Base-by-base conservation (phyloP, 306 rosid genomes). In the Dicorynia guianensis region DNA sequence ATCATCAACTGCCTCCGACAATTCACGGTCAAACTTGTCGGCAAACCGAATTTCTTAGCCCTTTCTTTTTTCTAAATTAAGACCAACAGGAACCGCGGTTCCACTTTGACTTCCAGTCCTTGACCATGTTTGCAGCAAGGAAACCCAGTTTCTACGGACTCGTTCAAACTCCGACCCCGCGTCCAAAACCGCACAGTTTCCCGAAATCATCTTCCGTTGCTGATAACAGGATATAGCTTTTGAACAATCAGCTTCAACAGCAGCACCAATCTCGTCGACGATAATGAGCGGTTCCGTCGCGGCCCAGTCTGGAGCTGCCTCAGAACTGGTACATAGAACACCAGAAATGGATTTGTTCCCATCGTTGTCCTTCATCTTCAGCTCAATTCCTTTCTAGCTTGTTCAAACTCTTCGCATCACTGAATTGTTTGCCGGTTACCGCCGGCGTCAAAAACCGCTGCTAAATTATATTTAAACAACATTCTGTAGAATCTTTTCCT, bases 81-180 rank as follows among this genome's bases (percentile, higher is more conserved):
- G 47, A 67, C 87, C 83, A 81, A 20, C 74, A 88, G 36, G 81
- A 78, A 15, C 53, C 58, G 5, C 33, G 43, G 12, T 54, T 5
- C 12, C 68, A 79, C 63, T 54, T 66, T 2, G 70, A 55, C 67
- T 83, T 79, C 83, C 72, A 83, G 8, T 68, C 17, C 42, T 40
- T 64, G 75, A 83, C 61, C 30, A 46, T 67, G n/a, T 14, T 54
- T 60, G 48, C 40, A 75, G 65, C 83, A 86, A 63, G n/a, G 81
- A 81, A 58, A 84, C 84, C 93, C 93, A 88, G 74, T 86, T 86
- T 60, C 87, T 62, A 34, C 93, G 80, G 56, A 86, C 75, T 86
- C 87, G 66, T 80, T 72, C 76, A 73, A 70, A 8, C 69, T 66
- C 67, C 89, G 84, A 25, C 1, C 42, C 34, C 8, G 84, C 87